These are phyloP conservation scores for Ligustrum vulgare DNA, from an alignment of 257 asterid genomes.

Conservation along the genomic window DNA sequence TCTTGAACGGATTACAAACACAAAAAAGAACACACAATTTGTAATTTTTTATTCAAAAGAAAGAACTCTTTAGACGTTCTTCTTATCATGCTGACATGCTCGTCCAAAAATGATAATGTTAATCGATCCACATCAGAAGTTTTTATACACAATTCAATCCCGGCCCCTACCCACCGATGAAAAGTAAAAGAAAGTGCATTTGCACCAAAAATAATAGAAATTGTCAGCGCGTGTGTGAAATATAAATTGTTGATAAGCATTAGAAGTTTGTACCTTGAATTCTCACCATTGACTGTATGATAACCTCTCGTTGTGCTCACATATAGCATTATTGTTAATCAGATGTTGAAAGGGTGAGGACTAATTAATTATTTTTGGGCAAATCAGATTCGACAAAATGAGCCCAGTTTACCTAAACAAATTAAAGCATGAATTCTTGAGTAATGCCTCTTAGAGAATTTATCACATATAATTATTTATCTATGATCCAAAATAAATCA, in stretches of 20 bases:
- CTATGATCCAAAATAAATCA: too few relatives aligned
- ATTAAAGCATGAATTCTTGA: conserved; percentile 36
- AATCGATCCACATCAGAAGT: background rate
- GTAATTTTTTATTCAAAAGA: too few relatives aligned
- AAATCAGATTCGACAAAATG: conserved; percentile 6
- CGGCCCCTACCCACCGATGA: background rate
- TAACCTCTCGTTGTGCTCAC: conserved; percentile 41
- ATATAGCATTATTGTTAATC: conserved; percentile 26
- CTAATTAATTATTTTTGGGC: background rate
- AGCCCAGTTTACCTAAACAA: conserved; percentile 23
- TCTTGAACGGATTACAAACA: too few relatives aligned
- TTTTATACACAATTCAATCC: background rate
- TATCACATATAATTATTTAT: too few relatives aligned
- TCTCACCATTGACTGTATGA: conserved; percentile 25
- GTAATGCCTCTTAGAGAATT: too few relatives aligned
- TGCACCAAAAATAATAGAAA: background rate
- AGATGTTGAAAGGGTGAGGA: conserved; percentile 18
- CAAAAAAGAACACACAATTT: too few relatives aligned
- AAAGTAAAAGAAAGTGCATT: background rate
- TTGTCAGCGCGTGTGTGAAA: too few relatives aligned
- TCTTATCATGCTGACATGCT: too few relatives aligned
- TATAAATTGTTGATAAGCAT: background rate
- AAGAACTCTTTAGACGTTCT: too few relatives aligned
- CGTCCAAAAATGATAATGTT: background rate
- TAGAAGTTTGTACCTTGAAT: conserved; percentile 12